Evolutionary conservation across 495 filamentous ascomycete species (phyloP), one percentile per base, ranked within the genome.

Genomic region (Annulohypoxylon stygium): DNA sequence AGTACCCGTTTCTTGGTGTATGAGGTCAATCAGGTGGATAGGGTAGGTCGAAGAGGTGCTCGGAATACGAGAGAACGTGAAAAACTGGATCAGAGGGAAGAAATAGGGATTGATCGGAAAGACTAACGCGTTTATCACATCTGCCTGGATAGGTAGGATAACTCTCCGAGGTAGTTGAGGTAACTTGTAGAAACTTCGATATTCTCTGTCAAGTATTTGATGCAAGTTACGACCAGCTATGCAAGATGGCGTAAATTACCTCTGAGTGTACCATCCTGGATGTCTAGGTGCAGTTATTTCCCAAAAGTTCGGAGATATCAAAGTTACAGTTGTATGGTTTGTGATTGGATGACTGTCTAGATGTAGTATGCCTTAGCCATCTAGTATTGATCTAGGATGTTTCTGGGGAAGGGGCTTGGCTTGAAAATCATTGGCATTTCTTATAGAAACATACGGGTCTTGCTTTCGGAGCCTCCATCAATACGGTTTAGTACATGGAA

Each of bases 231-330:
- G 34, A 41, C 53, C 7, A 10, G 23, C 20, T 16, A 73, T 73
- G 65, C 70, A 65, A 30, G 65, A 55, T 69, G 60, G 65, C 65
- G 65, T 69, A 60, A 69, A 60, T 23, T 37, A 36, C 30, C 30
- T 30, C 5, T 14, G 4, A 7, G 6, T 11, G 18, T 63, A 34
- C n/a, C 30, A 4, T 30, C 30, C 5, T 23, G 20, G 20, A 23
- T 6, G 20, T 64, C n/a, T 26, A 26, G 34, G 67, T 63, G 58
- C 41, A 45, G 37, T 43, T 59, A 37, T 57, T 33, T 23, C 23
- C 39, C 36, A 26, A 43, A 48, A 14, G 16, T n/a, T n/a, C 20
- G 4, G 25, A 43, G n/a, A 47, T 47, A 61, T 36, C 37, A 11
- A 4, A 23, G 14, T 16, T 20, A 5, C 33, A 14, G 2, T 16